Conservation (phyloP, 2,329 filamentous ascomycete species). For the Leptoxyphium fumago region DNA sequence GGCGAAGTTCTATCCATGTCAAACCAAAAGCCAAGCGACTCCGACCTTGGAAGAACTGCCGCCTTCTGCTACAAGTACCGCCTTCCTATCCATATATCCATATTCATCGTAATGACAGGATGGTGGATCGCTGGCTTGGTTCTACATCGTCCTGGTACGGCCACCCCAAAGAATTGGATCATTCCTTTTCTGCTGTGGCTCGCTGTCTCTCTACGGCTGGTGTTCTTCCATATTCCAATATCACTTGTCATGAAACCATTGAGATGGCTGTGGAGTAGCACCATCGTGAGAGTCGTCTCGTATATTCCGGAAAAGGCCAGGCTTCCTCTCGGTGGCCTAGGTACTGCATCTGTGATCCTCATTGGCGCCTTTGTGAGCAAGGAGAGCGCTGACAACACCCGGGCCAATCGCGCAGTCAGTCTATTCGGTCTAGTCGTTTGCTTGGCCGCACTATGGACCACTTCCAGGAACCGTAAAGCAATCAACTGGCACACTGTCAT, state of each 20-base stretch:
- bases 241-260: constrained; percentile 51
- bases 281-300: constrained; percentile 42
- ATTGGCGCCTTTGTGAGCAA: constrained; percentile 61
- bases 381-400: constrained; percentile 61
- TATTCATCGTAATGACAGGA: constrained; percentile 22
- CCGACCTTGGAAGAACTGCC: no score
- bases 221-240: constrained; percentile 60
- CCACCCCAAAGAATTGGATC: constrained; percentile 56
- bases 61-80: constrained; percentile 35
- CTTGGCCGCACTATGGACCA: constrained; percentile 50
- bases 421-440: constrained; percentile 65
- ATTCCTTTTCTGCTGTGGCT: constrained; percentile 75
- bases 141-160: constrained; percentile 50
- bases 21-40: no score
- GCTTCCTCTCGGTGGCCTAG: constrained; percentile 44
- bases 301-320: constrained; percentile 53
- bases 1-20: no score
- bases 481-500: constrained; percentile 45
- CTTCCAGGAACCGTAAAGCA: constrained; percentile 52
- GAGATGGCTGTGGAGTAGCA: constrained; percentile 52
- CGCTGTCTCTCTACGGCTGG: constrained; percentile 53
- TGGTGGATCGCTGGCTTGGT: constrained; percentile 70
- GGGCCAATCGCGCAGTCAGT: constrained; percentile 65
- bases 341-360: constrained; percentile 57
- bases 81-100: constrained; percentile 24